Percentiles rank a stretch among this genome's conserved stretches.
phyloP scores from a whole-genome alignment of 805 yeast species.

The Kuraishia hungarica region DNA sequence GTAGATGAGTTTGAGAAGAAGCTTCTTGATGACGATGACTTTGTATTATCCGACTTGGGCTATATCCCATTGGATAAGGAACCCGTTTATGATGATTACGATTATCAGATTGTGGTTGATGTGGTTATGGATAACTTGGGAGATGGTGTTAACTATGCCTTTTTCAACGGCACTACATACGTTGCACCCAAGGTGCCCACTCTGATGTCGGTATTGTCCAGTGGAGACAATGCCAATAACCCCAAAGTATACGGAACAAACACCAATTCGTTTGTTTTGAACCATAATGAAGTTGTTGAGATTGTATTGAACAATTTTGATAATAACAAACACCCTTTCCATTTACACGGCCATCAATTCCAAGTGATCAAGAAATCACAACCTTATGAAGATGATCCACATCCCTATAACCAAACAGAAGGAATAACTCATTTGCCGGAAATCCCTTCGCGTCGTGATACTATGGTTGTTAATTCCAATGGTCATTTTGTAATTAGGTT shows the following conservation, averaged over 20 bases:
- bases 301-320: conserved; percentile 73
- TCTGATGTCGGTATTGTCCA: conserved; percentile 49
- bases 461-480: conserved; percentile 56
- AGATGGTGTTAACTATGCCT: conserved; percentile 70
- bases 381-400: conserved; percentile 43
- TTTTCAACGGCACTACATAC: conserved; percentile 61
- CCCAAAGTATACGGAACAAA: conserved; percentile 66
- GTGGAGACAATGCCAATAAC: conserved; percentile 49
- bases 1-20: conserved; percentile 57
- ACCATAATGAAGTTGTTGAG: conserved; percentile 59
- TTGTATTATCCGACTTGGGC: conserved; percentile 36
- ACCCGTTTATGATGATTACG: conserved; percentile 48
- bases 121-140: conserved; percentile 62
- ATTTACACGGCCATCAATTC: conserved; percentile 67
- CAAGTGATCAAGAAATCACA: conserved; percentile 50
- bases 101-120: conserved; percentile 48
- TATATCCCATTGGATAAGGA: conserved; percentile 30
- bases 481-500: conserved; percentile 67
- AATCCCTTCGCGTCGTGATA: conserved; percentile 62
- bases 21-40: conserved; percentile 38
- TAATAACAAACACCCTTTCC: conserved; percentile 75
- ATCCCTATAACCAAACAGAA: conserved; percentile 35
- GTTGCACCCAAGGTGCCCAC: conserved; percentile 67
- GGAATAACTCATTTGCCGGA: conserved; percentile 35
- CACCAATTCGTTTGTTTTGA: conserved; percentile 54